Conservation (phyloP, 345 rosid species). For the Eutrema yunnanense region DNA sequence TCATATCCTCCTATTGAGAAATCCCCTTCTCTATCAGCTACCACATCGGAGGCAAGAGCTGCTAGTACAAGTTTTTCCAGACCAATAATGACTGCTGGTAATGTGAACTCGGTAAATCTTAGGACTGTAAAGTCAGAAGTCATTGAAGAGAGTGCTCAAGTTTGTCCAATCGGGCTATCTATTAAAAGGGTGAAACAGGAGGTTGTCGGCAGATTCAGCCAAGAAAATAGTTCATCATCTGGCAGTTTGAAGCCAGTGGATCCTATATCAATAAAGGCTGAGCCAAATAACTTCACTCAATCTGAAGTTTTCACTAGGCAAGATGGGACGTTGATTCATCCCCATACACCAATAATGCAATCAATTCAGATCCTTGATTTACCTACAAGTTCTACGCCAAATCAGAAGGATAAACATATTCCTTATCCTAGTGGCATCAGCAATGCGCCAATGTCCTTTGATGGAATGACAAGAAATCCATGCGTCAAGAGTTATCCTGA, state of each 20-base stretch:
- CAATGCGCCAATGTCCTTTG: conserved; percentile 21
- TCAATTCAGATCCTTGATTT: conserved; percentile 8
- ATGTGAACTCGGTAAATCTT: conserved; percentile 16
- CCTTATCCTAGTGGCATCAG: conserved; percentile 2
- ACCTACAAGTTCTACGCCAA: conserved; percentile 22
- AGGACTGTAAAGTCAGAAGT: conserved; percentile 57
- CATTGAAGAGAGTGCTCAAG: conserved; percentile 36
- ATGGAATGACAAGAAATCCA: conserved; percentile 16
- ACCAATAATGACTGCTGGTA: conserved; percentile 19
- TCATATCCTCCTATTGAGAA: conserved; percentile 31
- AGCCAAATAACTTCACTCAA: conserved; percentile 34
- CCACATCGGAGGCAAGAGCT: conserved; percentile 3
- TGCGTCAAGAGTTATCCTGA: conserved; percentile 11
- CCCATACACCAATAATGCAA: conserved; percentile 13
- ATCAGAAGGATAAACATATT: conserved; percentile 17
- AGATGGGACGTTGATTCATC: conserved; percentile 27
- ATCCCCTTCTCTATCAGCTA: conserved; percentile 28
- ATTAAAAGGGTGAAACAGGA: conserved; percentile 42
- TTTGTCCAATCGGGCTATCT: background rate
- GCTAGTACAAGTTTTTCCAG: conserved; percentile 10
- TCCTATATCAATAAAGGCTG: conserved; percentile 44
- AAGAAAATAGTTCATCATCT: conserved; percentile 19
- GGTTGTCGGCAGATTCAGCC: conserved; percentile 27
- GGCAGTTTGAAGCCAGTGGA: conserved; percentile 24
- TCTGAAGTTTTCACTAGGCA: conserved; percentile 20